These are phyloP conservation scores for Chernovozyma aurita DNA, from an alignment of 1,139 yeast species.

Conservation along the genomic window DNA sequence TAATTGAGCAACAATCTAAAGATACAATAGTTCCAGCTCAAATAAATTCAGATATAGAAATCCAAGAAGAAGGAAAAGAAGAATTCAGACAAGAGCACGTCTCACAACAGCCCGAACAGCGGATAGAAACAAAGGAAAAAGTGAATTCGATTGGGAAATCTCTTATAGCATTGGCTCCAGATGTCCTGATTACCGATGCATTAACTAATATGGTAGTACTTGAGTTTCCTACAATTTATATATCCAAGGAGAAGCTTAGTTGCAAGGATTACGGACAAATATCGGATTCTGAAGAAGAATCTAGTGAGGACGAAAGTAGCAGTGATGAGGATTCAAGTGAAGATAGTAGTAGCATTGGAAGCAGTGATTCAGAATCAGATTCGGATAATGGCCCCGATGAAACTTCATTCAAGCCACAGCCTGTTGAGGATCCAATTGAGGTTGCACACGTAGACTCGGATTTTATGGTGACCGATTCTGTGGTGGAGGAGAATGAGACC, in stretches of 20 bases:
- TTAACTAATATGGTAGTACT: conserved; percentile 57
- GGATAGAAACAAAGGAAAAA: neutral
- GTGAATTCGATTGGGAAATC: conserved; percentile 10
- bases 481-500: too few species aligned
- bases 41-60: neutral
- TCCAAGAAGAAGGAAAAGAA: neutral
- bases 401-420: conserved; percentile 15
- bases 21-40: neutral
- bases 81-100: too few species aligned
- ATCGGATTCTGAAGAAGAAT: neutral
- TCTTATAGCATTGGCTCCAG: conserved; percentile 20
- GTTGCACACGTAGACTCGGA: too few species aligned
- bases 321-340: neutral
- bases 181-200: conserved; percentile 33
- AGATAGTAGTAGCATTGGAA: neutral
- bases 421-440: too few species aligned
- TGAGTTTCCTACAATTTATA: conserved; percentile 71
- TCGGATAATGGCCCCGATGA: conserved; percentile 15
- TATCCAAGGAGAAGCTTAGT: conserved; percentile 23
- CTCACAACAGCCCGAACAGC: neutral
- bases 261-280: conserved; percentile 9
- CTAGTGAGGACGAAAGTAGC: neutral
- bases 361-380: neutral
- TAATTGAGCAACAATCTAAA: too few species aligned
- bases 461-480: too few species aligned